Base-by-base conservation (phyloP, 805 yeast genomes). In the Wickerhamomyces sydowiorum region DNA sequence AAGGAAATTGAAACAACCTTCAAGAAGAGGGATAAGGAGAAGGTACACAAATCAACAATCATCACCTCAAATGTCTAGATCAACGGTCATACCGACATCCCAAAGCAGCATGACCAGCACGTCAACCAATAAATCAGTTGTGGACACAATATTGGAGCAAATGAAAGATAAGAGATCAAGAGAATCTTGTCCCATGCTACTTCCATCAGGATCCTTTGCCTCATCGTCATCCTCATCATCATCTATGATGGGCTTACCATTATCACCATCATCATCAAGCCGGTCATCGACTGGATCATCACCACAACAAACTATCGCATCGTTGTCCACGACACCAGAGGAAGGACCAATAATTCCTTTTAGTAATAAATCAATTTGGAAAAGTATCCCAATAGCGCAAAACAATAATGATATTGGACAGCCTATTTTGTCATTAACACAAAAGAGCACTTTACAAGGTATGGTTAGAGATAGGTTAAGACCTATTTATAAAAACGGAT, bases 401-500 rank as follows among this genome's bases (percentile, higher is more conserved):
- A 3, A 14, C 32, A 17, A 7, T 29, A 17, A 29, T 34, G 38
- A 23, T 42, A 12, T 14, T 37, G 9, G 37, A 41, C 5, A 36
- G 20, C 2, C 39, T 43, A 5, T 40, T 51, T n/a, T 38, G n/a
- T n/a, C 56, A 6, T 53, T 58, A 32, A 70, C 68, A 14, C 78
- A 78, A 46, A 85, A 86, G 52, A 54, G 64, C 17, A 60, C 64
- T 27, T 72, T 86, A 14, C 93, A 85, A 54, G 66, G 64, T 18
- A 61, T 77, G 25, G 80, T 86, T 10, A 62, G 87, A 32, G 65
- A 70, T 17, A 67, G 64, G 17, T 54, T 86, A 37, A 64, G 78
- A 38, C 75, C 76, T 2, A 57, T 72, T 22, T 79, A 76, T 52
- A 59, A 64, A 15, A 59, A 62, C 4, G 64, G 65, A 1, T 43